A percentile compares a stretch with the other conserved stretches of the same genome.
Evolutionary conservation across 441 rosid genomes (phyloP).

Genomic region (Erodium trifolium): DNA sequence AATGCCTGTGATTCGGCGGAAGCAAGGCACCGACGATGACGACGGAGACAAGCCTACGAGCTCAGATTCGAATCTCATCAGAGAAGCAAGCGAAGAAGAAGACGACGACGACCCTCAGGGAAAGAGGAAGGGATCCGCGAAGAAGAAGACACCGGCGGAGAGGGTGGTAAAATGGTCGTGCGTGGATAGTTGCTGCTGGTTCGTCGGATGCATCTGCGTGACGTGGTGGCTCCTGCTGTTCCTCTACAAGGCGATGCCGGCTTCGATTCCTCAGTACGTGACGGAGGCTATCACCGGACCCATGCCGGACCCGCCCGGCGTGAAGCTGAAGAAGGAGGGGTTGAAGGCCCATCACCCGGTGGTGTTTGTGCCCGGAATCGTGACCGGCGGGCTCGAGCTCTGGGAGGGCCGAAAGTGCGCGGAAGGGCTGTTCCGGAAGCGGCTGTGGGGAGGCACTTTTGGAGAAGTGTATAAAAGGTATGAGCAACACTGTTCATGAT

Average conservation of each 20-base stretch:
- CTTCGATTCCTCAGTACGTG: conserved; percentile 71
- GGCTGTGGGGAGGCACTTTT: conserved; percentile 95
- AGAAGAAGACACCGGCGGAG: conserved; percentile 1
- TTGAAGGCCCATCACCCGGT: conserved; percentile 41
- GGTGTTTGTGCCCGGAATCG: conserved; percentile 89
- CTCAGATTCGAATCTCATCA: not conserved
- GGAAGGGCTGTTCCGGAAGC: conserved; percentile 75
- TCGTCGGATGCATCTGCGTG: conserved; percentile 61
- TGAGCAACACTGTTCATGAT: no score
- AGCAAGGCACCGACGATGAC: not conserved
- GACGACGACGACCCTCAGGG: not conserved
- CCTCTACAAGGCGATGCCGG: conserved; percentile 75
- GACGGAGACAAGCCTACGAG: not conserved
- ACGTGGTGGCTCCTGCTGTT: conserved; percentile 84
- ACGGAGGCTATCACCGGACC: conserved; percentile 91
- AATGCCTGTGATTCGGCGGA: conserved; percentile 6
- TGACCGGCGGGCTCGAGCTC: conserved; percentile 88
- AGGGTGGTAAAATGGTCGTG: conserved; percentile 63
- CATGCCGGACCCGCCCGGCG: conserved; percentile 77
- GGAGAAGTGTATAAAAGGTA: conserved; percentile 87
- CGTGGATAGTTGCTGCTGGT: conserved; percentile 77
- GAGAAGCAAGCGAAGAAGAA: not conserved
- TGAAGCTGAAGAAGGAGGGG: conserved; percentile 64
- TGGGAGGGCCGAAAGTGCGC: conserved; percentile 94
- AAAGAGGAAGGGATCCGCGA: conserved; percentile 10